Base-by-base conservation (phyloP, 495 filamentous ascomycete genomes). In the Podospora fimiseda region DNA sequence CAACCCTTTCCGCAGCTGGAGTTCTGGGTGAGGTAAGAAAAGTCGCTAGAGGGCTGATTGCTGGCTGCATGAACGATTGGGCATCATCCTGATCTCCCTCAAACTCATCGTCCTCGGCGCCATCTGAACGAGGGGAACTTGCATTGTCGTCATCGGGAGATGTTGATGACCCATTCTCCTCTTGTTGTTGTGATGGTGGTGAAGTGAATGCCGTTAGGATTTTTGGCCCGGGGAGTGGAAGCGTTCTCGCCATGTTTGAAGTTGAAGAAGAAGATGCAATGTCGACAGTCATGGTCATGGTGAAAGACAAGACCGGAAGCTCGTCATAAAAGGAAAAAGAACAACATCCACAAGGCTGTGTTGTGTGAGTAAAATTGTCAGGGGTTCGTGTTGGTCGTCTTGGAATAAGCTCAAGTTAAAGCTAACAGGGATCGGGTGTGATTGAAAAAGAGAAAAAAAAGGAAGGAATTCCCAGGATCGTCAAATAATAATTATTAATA, bases 1-100 rank as follows among this genome's bases (percentile, higher is more conserved):
- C 81, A 27, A 70, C 80, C 70, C 88, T 92, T 63, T 94, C 89
- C 36, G 83, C 80, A 9, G 84, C 81, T 2, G 89, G 84, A 0
- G 86, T 92, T 41, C 74, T 75, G 13, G 86, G 79, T 16, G 83
- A 81, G 24, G 83, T 84, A 52, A 95, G 74, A 39, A 84, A 78
- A 44, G 81, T 87, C 38, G 92, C 90, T 14, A 75, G 70, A 14
- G 77, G 78, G 58, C 87, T 81, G 51, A 95, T 86, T 55, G 88
- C 86, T 47, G 90, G 79, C 19, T 88, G 88, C 53, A 95, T 78
- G 50, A 91, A 70, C 2, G 80, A 80, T 48, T 80, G 75, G 14
- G 71, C 81, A 52, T 83, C 80, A 56, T 84, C 80, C 48, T 75
- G 68, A 24, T 74, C 68, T 40, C 64, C 69, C 33, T 70, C 70